These are phyloP conservation scores for Penicillium verrucosum DNA, from an alignment of 2,329 filamentous ascomycete species.

Conservation along the genomic window DNA sequence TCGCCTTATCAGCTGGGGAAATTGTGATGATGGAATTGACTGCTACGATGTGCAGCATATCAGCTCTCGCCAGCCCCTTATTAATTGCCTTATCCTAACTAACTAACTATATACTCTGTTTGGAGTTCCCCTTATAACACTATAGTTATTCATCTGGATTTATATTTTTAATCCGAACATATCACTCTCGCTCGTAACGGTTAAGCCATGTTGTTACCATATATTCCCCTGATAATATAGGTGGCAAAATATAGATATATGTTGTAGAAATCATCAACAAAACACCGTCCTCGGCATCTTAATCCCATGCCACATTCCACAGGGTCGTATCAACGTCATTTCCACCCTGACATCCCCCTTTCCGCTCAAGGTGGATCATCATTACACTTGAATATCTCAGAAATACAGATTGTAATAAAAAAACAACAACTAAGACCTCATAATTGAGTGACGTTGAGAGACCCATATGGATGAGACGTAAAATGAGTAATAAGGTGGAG, in stretches of 20 bases:
- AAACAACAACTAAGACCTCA: not conserved
- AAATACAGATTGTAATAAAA: slow-evolving; percentile 1
- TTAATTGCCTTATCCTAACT: too few relatives aligned
- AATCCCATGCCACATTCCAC: slow-evolving; percentile 4
- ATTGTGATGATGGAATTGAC: not conserved
- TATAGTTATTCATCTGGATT: not conserved
- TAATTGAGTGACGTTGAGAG: slow-evolving; percentile 4
- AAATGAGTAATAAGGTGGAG: slow-evolving; percentile 7
- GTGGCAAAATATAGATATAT: not conserved
- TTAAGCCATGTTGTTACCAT: not conserved
- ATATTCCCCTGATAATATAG: not conserved
- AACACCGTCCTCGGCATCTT: not conserved
- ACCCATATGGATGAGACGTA: not conserved
- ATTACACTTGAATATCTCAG: not conserved
- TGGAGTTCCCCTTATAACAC: not conserved
- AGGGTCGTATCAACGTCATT: slow-evolving; percentile 4
- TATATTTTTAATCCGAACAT: not conserved
- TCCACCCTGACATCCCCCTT: not conserved
- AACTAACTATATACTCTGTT: too few relatives aligned
- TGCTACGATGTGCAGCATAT: not conserved
- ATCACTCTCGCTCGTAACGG: not conserved
- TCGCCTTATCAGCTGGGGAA: not conserved
- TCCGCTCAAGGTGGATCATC: not conserved
- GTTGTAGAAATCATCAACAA: not conserved
- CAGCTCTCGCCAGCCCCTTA: not conserved